Evolutionary conservation across 345 rosid species (phyloP).

Genomic region (Camelina laxa): DNA sequence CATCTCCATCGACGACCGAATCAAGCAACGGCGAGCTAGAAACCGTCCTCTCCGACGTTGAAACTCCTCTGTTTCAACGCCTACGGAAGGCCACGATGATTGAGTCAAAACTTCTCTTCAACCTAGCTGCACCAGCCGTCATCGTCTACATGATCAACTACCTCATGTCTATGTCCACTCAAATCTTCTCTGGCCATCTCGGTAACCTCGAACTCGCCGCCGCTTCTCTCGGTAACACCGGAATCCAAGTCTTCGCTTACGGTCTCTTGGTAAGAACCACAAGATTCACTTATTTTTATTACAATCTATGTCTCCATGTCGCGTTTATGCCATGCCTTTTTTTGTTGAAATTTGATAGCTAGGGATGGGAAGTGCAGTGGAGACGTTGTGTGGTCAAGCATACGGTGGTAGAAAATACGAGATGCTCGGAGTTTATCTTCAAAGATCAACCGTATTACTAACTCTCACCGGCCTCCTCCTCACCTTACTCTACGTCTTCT

Average conservation of each 20-base stretch:
- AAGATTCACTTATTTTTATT: no score
- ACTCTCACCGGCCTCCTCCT: slow-evolving; percentile 53
- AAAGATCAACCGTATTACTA: slow-evolving; percentile 62
- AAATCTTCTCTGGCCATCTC: slow-evolving; percentile 63
- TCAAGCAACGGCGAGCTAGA: slow-evolving; percentile 36
- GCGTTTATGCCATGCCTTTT: neutral
- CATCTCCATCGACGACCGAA: slow-evolving; percentile 7
- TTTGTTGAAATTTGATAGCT: slow-evolving; percentile 27
- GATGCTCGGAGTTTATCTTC: slow-evolving; percentile 66
- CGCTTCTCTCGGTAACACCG: slow-evolving; percentile 69
- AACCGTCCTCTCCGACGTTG: slow-evolving; percentile 36
- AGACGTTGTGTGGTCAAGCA: slow-evolving; percentile 78
- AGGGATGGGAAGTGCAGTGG: slow-evolving; percentile 79
- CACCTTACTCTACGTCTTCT: slow-evolving; percentile 53
- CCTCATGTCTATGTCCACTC: slow-evolving; percentile 66
- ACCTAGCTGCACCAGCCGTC: slow-evolving; percentile 61
- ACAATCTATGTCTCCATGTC: neutral
- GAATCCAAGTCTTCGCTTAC: slow-evolving; percentile 56
- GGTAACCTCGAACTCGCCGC: slow-evolving; percentile 69
- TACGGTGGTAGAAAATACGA: slow-evolving; percentile 59
- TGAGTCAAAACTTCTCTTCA: slow-evolving; percentile 49
- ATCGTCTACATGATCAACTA: slow-evolving; percentile 61
- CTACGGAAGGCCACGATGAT: slow-evolving; percentile 38
- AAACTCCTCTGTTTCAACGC: slow-evolving; percentile 31
- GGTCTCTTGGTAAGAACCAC: slow-evolving; percentile 41